Evolutionary conservation across 805 yeast species (phyloP), one percentile per base, ranked within the genome.

Genomic region (Yamadazyma olivae): DNA sequence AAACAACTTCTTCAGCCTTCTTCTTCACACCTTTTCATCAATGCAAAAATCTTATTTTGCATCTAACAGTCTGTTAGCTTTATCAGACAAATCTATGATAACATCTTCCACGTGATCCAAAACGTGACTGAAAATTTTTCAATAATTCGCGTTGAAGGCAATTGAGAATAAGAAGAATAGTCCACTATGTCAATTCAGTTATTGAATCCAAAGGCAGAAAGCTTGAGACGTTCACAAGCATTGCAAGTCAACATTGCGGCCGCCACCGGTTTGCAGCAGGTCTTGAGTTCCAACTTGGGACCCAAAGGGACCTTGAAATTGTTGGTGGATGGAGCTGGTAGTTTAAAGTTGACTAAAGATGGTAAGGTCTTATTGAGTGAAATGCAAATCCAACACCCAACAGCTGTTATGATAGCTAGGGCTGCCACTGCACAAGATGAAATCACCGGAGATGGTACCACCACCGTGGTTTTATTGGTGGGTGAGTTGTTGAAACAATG

Each of bases 401-500:
- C 74, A 5, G 74, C 74, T 1, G 71, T 69, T 28, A 67, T 67
- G 72, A 67, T 67, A 46, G 95, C 99, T 3, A 76, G 98, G 47
- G 99, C 98, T 10, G 99, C 99, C 33, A 80, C 96, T 30, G 97
- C 99, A 0, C 99, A 93, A 64, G 99, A 93, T 61, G 99, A 93
- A 62, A 88, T 93, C 56, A 86, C 98, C n/a, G 99, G 99, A 33
- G 99, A 93, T 63, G 99, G 99, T 46, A 93, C 99, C 37, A 91
- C 98, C 5, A 84, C 96, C 2, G 99, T 93, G 36, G 91, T 90
- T 30, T 71, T 95, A 44, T 74, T 90, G 37, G 99, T 93, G 28
- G 99, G 99, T 38, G 97, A 91, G 60, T 70, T 93, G 43, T 74
- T 93, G 57, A 87, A 86, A 58, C 98, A 93, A 63, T 96, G 98